Evolutionary conservation across 164 flowering plant genomes (phyloP).

Genomic region (Pachysandra terminalis): DNA sequence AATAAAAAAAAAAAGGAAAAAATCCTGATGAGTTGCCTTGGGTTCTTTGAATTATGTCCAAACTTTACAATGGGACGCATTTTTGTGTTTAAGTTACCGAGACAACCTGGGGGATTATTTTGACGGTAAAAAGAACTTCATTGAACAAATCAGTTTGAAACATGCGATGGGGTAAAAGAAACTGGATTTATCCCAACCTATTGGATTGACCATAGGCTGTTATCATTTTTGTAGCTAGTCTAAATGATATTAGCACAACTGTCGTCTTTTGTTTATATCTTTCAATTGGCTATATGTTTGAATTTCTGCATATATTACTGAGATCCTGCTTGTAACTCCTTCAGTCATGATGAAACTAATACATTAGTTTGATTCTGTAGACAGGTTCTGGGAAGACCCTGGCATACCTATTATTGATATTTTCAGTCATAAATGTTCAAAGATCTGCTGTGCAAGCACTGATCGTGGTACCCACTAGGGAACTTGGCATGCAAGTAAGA

Average conservation of each 20-base stretch:
- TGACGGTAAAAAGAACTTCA: not conserved
- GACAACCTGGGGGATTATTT: not conserved
- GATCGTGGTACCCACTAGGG: slow-evolving; percentile 90
- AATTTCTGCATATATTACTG: not conserved
- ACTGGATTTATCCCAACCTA: not conserved
- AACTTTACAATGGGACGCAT: not conserved
- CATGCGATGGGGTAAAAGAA: not conserved
- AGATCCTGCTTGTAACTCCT: not conserved
- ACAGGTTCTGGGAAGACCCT: slow-evolving; percentile 99
- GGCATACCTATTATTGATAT: slow-evolving; percentile 72
- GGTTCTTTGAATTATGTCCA: not conserved
- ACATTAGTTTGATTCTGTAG: slow-evolving; percentile 40
- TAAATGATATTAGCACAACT: too few relatives aligned
- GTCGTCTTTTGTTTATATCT: not conserved
- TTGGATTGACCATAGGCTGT: not conserved
- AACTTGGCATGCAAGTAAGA: slow-evolving; percentile 93
- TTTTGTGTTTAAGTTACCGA: not conserved
- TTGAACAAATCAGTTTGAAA: not conserved
- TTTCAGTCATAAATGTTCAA: slow-evolving; percentile 53
- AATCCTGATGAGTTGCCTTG: not conserved
- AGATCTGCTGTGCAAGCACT: slow-evolving; percentile 82
- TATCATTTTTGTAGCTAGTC: not conserved
- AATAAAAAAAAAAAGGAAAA: too few relatives aligned
- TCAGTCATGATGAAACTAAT: slow-evolving; percentile 5
- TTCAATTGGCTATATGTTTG: not conserved